Base-by-base conservation (phyloP, 192 early-diverging fungal genomes). In the Linnemannia schmuckeri region DNA sequence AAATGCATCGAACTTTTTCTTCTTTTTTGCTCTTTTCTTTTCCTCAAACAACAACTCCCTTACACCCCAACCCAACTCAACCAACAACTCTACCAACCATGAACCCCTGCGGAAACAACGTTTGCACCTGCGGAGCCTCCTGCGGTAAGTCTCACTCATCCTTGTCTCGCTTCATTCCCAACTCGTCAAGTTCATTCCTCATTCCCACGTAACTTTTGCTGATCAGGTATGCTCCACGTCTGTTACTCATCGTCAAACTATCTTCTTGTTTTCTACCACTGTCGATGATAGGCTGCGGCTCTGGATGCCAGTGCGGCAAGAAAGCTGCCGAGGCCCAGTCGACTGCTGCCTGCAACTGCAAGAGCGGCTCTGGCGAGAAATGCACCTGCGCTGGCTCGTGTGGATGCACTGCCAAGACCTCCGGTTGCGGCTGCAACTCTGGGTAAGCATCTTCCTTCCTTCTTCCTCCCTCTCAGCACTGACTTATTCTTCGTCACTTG, bases 61-160 rank as follows among this genome's bases (percentile, higher is more conserved):
- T 49, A 18, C 55, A 47, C n/a, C 42, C 40, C 22, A 42, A 30
- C 38, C n/a, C 38, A 54, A 44, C 68, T 33, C 61, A 44, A 57
- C 41, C 27, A 74, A 30, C 66, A 69, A 47, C 20, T 35, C 22
- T 75, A 54, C 15, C 74, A 52, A 79, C n/a, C 55, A 86, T 81
- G 84, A 80, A 86, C 84, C 84, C 84, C 79, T 86, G 84, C 75
- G 84, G 84, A 80, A 86, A 86, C 79, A 66, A 70, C 75, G 75
- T 74, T 86, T 86, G 84, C 84, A 81, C 84, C 75, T 86, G 84
- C 63, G 84, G 84, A 42, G 40, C 84, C 75, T 63, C 68, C 35
- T 86, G 84, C 75, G 79, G 84, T 86, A 77, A 69, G 84, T 80
- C 7, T 13, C 47, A 6, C 38, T 42, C 37, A 30, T 57, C 37